Base-by-base conservation (phyloP, 306 rosid genomes). In the Sophora flavescens region DNA sequence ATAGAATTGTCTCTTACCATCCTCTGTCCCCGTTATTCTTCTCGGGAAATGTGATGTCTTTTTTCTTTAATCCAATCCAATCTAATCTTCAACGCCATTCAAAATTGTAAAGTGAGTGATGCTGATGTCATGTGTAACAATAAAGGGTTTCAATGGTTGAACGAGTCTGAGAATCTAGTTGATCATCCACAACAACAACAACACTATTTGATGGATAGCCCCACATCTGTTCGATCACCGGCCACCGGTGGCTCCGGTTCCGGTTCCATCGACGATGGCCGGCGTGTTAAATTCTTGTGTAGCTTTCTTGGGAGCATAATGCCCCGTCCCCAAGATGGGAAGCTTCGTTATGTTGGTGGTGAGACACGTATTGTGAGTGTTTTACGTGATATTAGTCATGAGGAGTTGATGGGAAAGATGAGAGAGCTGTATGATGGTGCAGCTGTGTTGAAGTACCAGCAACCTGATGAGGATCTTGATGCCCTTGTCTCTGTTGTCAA, bases 241-340 rank as follows among this genome's bases (percentile, higher is more conserved):
- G 68, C 63, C 10, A 66, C 80, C n/a, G 78, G 86, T 7, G 50
- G 45, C 3, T 70, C 82, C 6, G 84, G 75, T 32, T 71, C 88
- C 4, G 66, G 81, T 67, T 87, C 85, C 8, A 82, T 74, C 32
- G 99, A 93, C 0, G 98, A 88, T 1, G 59, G 18, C 77, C 93
- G 85, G 30, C 96, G 96, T 6, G 96, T 93, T 66, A 96, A 93
- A 75, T 96, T 96, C 79, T 84, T 96, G 12, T 96, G 99, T 56
- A 96, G 99, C 41, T 96, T 96, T 70, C 76, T 83, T 6, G 99
- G 99, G 18, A 89, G 88, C 75, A 91, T 96, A 84, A 85, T 96
- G 92, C 98, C 99, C 3, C 99, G 99, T 47, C 99, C 99, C 12
- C 98, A 88, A 62, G 99, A 96, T 82, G 97, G 97, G 76, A 96